Percentiles rank a stretch among this genome's conserved stretches.
phyloP scores from a whole-genome alignment of 768 basidiomycete species.

The Gymnopilus dilepis region DNA sequence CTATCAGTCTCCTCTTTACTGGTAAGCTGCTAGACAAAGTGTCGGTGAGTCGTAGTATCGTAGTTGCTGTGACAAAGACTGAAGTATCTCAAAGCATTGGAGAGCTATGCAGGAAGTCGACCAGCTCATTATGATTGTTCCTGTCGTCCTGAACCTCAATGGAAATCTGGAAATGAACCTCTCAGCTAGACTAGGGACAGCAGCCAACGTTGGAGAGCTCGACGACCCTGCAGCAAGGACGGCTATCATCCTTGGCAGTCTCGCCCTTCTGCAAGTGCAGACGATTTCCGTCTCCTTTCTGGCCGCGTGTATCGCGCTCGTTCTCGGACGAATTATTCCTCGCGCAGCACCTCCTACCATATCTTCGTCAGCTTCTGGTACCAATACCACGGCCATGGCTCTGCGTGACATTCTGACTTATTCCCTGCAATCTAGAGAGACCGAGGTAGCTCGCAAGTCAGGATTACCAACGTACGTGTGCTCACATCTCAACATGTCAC shows the following conservation, averaged over 20 bases:
- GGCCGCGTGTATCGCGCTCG: conserved; percentile 77
- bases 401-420: conserved; percentile 25
- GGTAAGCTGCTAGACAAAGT: conserved; percentile 89
- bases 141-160: conserved; percentile 92
- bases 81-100: conserved; percentile 64
- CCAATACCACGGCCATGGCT: conserved; percentile 22
- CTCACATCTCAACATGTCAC: not conserved
- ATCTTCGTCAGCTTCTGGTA: conserved; percentile 15
- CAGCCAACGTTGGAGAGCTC: conserved; percentile 92
- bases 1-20: conserved; percentile 85
- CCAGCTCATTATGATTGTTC: conserved; percentile 96
- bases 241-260: conserved; percentile 77
- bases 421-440: conserved; percentile 30
- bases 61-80: not conserved
- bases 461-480: conserved; percentile 42
- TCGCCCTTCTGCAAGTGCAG: conserved; percentile 91
- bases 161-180: conserved; percentile 99
- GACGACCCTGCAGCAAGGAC: conserved; percentile 70
- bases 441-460: conserved; percentile 33
- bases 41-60: conserved; percentile 68
- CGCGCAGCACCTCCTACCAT: conserved; percentile 28
- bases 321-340: conserved; percentile 70
- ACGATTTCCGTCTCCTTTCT: conserved; percentile 88
- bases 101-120: conserved; percentile 87
- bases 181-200: conserved; percentile 92